phyloP scores from a whole-genome alignment of 169 alveolate genomes.

The Cryptosporidium tyzzeri region DNA sequence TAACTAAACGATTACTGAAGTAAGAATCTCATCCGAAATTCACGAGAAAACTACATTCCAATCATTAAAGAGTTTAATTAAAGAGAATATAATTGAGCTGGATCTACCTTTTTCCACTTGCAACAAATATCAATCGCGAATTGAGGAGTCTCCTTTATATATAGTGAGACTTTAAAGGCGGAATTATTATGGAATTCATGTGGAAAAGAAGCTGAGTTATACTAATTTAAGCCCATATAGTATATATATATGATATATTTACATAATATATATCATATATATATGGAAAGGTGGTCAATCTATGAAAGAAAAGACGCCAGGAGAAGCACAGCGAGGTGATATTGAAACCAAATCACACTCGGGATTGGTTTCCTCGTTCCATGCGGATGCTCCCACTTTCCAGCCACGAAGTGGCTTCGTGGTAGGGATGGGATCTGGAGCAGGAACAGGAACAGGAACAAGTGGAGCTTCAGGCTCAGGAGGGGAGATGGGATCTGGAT shows the following conservation, averaged over 20 bases:
- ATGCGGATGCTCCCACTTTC: constrained; percentile 76
- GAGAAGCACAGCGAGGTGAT: constrained; percentile 43
- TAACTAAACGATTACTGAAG: background rate
- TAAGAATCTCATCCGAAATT: background rate
- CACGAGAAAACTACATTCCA: too few species aligned
- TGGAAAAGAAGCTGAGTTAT: background rate
- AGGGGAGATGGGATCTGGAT: constrained; percentile 23
- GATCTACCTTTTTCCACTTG: background rate
- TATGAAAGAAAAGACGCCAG: constrained; percentile 65
- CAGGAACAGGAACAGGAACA: background rate
- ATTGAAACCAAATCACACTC: constrained; percentile 43
- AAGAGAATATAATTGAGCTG: background rate
- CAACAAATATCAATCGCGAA: background rate
- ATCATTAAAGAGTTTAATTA: too few species aligned
- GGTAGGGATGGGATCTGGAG: constrained; percentile 13
- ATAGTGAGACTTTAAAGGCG: background rate
- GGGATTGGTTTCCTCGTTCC: constrained; percentile 51
- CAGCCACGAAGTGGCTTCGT: constrained; percentile 52
- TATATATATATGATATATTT: background rate
- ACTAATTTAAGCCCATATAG: background rate
- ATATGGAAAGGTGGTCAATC: constrained; percentile 17
- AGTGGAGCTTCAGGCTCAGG: background rate
- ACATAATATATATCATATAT: background rate
- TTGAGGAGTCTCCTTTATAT: background rate
- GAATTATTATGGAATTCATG: constrained; percentile 8